Percentiles rank a stretch among this genome's conserved stretches.
Conservation (phyloP, 257 asterid species). For the Echites panduratus region DNA sequence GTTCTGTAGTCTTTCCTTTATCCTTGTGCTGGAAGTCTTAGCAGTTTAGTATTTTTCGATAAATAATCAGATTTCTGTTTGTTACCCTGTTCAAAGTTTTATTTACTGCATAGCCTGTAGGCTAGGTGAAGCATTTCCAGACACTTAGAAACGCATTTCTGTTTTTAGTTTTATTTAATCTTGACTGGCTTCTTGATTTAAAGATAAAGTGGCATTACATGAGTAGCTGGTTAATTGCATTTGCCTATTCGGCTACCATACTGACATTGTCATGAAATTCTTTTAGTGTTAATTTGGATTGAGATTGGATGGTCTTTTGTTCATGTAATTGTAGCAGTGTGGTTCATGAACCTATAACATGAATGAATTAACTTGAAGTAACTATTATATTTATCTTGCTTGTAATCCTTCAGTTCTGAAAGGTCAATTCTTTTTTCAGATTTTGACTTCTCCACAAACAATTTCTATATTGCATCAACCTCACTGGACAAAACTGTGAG, state of each 20-base stretch:
- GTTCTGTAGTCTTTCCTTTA: conserved; percentile 31
- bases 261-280: background rate
- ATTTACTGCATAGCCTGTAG: background rate
- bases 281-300: background rate
- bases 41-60: background rate
- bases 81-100: background rate
- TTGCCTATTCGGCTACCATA: background rate
- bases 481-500: conserved; percentile 90
- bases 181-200: background rate
- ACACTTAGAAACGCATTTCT: background rate
- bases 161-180: background rate
- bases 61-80: background rate
- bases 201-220: background rate
- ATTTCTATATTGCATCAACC: conserved; percentile 90
- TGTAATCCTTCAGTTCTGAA: conserved; percentile 16
- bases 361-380: background rate
- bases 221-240: background rate
- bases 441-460: conserved; percentile 95
- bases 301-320: background rate
- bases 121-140: background rate
- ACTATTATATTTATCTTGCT: background rate
- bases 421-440: conserved; percentile 43
- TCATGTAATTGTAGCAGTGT: background rate
- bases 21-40: conserved; percentile 9
- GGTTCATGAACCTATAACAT: background rate